Conservation (phyloP, 2,329 filamentous ascomycete species). For the Amphichorda felina region DNA sequence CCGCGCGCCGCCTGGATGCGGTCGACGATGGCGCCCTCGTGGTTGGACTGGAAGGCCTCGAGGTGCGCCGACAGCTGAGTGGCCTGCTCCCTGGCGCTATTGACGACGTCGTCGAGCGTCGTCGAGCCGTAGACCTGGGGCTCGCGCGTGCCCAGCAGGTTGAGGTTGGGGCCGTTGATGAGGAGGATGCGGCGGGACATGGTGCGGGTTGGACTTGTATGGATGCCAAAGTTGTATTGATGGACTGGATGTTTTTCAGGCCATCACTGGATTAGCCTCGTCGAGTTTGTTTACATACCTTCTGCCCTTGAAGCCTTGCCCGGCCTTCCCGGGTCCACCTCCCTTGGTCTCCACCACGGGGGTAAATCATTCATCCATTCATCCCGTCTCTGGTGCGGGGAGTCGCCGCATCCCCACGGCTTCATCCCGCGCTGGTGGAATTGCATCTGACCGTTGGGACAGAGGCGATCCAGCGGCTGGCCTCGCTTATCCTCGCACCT, state of each 20-base stretch:
- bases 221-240: too few relatives aligned
- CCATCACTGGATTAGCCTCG: too few relatives aligned
- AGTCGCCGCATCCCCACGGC: not conserved
- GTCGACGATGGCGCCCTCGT: slow-evolving; percentile 64
- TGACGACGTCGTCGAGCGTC: slow-evolving; percentile 52
- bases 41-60: slow-evolving; percentile 61
- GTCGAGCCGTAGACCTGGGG: slow-evolving; percentile 61
- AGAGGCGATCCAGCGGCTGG: not conserved
- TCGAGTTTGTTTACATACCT: too few relatives aligned
- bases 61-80: slow-evolving; percentile 33
- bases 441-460: too few relatives aligned
- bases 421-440: too few relatives aligned
- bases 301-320: too few relatives aligned
- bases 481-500: not conserved
- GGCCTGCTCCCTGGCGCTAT: slow-evolving; percentile 35
- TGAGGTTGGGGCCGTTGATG: slow-evolving; percentile 76
- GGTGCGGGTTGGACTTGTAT: not conserved
- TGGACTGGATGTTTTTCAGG: too few relatives aligned
- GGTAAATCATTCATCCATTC: slow-evolving; percentile 1
- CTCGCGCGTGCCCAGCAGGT: slow-evolving; percentile 65
- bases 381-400: not conserved
- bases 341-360: too few relatives aligned
- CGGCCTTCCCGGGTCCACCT: too few relatives aligned
- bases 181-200: slow-evolving; percentile 46
- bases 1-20: slow-evolving; percentile 55